These are phyloP conservation scores for Naegleria lovaniensis DNA, from an alignment of 208 protist genomes.

Conservation along the genomic window DNA sequence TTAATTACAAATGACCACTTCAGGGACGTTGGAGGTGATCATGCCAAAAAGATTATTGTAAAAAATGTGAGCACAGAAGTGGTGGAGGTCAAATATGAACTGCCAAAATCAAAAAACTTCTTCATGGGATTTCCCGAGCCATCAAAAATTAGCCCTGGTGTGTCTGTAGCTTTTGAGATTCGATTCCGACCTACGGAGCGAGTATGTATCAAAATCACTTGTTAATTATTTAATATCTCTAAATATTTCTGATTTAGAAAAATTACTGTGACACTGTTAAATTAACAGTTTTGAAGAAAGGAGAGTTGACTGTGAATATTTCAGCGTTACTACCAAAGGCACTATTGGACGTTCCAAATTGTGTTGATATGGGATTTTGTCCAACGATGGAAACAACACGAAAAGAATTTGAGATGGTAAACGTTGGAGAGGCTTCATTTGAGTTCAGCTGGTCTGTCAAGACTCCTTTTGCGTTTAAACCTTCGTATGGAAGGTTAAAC, in stretches of 20 bases:
- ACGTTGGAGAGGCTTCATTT: neutral
- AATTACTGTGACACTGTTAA: neutral
- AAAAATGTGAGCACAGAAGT: neutral
- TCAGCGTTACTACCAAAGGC: neutral
- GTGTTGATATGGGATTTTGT: neutral
- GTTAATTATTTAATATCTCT: neutral
- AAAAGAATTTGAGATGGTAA: neutral
- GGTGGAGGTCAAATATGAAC: neutral
- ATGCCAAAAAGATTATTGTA: neutral
- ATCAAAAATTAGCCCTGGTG: conserved; percentile 8
- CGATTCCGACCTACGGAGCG: neutral
- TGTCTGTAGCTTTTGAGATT: neutral
- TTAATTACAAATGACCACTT: neutral
- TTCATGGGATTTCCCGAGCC: neutral
- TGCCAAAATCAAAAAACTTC: neutral
- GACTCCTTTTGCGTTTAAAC: neutral
- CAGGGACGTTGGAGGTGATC: neutral
- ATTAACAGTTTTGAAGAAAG: neutral
- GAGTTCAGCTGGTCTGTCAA: neutral
- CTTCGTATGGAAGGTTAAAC: neutral
- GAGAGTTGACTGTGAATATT: neutral
- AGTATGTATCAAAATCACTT: neutral
- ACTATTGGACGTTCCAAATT: neutral
- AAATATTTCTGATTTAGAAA: neutral
- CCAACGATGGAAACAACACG: neutral